Conservation (phyloP, 352 stramenopile species). For the Phytopythium helicoides region DNA sequence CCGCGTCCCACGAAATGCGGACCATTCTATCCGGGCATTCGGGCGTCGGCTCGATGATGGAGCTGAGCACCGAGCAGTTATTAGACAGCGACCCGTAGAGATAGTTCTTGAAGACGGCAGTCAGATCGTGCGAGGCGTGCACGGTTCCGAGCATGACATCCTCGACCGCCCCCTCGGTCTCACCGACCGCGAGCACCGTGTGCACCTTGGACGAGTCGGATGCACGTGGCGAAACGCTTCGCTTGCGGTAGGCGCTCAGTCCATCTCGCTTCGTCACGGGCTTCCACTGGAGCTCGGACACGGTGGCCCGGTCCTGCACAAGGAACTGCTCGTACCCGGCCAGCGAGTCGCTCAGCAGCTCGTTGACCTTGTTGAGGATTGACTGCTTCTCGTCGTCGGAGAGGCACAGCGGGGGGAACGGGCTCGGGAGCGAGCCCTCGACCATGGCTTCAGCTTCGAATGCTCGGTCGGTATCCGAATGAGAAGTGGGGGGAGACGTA, state of each 20-base stretch:
- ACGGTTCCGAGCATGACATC: background rate
- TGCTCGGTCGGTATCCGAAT: too few species aligned
- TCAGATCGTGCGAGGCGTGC: background rate
- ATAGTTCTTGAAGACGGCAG: background rate
- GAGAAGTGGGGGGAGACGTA: too few species aligned
- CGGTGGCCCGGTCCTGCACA: conserved; percentile 7
- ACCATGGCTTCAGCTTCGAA: too few species aligned
- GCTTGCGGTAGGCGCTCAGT: conserved; percentile 1
- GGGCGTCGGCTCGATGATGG: background rate
- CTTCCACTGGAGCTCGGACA: conserved; percentile 9
- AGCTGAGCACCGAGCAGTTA: background rate
- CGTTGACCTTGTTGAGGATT: conserved; percentile 18
- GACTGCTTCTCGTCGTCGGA: conserved; percentile 16
- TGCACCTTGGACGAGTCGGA: conserved; percentile 3
- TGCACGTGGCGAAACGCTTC: background rate
- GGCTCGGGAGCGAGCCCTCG: background rate
- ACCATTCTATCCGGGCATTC: background rate
- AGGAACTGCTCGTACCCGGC: conserved; percentile 23
- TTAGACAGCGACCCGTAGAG: background rate
- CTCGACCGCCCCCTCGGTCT: background rate
- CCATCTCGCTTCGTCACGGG: background rate
- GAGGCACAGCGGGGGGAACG: conserved; percentile 27
- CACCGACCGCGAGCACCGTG: background rate
- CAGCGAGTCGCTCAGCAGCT: conserved; percentile 15
- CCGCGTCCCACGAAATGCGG: background rate